Base-by-base conservation (phyloP, 2,329 filamentous ascomycete species). In the Geosmithia morbida region DNA sequence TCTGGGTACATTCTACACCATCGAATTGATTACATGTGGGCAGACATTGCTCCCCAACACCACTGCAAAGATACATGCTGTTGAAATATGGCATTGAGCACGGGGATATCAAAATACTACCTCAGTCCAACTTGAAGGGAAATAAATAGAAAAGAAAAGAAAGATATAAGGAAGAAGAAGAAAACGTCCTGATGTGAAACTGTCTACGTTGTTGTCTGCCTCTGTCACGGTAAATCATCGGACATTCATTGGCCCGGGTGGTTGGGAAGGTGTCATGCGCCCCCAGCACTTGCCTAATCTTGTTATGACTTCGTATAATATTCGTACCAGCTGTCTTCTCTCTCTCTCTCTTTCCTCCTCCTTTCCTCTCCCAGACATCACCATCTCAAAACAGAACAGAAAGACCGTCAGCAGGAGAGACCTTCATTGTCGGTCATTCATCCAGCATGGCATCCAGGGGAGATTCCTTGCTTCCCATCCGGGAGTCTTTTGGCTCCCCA, bases 361-460 rank as follows among this genome's bases (percentile, higher is more conserved):
- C n/a, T n/a, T n/a, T 30, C 29, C 29, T 30, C 11, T 11, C 6
- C 11, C 33, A 11, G 13, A 37, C 41, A 47, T 47, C 46, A 43
- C 13, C 44, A 41, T 11, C 30, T 37, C 33, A 37, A 37, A 37
- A 37, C 11, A 37, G 8, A 26, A 26, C 22, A 26, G 8, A 26
- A 26, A 43, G 41, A 18, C 41, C 17, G 17, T 22, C 18, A 43
- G 41, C 18, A 18, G 17, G 18, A 20, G 16, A 43, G 41, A 14
- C 41, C 22, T 37, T 16, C 33, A 37, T 37, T 11, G 11, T 11
- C 33, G 33, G 33, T 16, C 14, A 11, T 37, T 37, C 50, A 46
- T 48, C 47, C 50, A 57, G 52, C 55, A 56, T 52, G 50, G 48
- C 53, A 43, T 49, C 22, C 29, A 49, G 41, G 39, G 33, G 41